These are phyloP conservation scores for Aphanomyces invadans DNA, from an alignment of 352 stramenopile species.

Conservation along the genomic window DNA sequence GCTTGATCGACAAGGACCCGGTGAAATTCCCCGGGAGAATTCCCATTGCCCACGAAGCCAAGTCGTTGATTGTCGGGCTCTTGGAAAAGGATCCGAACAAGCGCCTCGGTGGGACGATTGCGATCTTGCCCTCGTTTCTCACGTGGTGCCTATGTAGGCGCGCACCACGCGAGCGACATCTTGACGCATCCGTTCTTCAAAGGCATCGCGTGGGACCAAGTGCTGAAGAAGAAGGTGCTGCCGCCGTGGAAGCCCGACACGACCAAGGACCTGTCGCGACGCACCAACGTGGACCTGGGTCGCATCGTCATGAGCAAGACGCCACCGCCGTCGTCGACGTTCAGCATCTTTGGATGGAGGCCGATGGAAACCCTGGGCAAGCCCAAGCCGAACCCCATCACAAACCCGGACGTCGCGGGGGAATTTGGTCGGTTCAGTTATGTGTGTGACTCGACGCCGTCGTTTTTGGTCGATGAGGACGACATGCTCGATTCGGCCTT, in stretches of 20 bases:
- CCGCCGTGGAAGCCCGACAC: constrained; percentile 60
- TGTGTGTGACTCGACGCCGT: constrained; percentile 82
- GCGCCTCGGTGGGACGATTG: constrained; percentile 40
- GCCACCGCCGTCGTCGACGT: constrained; percentile 65
- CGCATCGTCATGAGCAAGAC: constrained; percentile 81
- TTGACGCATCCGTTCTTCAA: constrained; percentile 79
- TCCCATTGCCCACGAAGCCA: constrained; percentile 53
- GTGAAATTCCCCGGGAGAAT: constrained; percentile 81
- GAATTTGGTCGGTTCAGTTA: constrained; percentile 84
- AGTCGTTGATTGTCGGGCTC: constrained; percentile 63
- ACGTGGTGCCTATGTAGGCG: constrained; percentile 19
- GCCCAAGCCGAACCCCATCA: constrained; percentile 45
- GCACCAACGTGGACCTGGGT: constrained; percentile 52
- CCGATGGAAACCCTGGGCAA: constrained; percentile 20
- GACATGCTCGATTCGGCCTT: constrained; percentile 83
- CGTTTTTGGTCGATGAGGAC: constrained; percentile 83
- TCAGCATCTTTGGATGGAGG: constrained; percentile 54
- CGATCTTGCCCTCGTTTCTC: background rate
- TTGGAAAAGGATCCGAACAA: constrained; percentile 81
- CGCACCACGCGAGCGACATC: constrained; percentile 74
- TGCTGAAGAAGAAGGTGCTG: constrained; percentile 71
- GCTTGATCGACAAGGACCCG: constrained; percentile 82
- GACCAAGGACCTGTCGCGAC: constrained; percentile 33
- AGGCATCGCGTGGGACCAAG: constrained; percentile 69
- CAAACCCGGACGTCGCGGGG: constrained; percentile 41